Base-by-base conservation (phyloP, 495 filamentous ascomycete species). In the Hyaloscypha hepaticicola region DNA sequence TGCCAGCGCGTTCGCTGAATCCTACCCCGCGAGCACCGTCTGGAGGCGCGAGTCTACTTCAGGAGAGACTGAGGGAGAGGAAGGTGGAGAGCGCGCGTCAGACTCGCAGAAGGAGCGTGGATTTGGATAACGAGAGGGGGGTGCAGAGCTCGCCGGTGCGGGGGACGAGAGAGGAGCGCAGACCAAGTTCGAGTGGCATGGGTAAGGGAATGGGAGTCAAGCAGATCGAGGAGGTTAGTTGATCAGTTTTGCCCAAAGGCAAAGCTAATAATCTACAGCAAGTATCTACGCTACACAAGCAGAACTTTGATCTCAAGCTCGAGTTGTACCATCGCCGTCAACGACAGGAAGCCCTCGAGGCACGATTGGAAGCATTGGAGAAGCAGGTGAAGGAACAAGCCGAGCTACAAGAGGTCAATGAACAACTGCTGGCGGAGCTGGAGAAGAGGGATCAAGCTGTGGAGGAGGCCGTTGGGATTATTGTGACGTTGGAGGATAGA, bases 301-400 rank as follows among this genome's bases (percentile, higher is more conserved):
- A 94, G 71, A 95, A 96, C 69, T 97, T 96, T 71, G 90, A 93
- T 71, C 79, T 97, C 62, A 96, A 96, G 74, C 79, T 96, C 55
- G 90, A 94, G 65, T 79, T 96, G 1, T 90, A 85, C 69, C 90
- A 96, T 67, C 82, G 88, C 55, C 85, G 91, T 27, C 77, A 86
- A 70, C 76, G 76, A 57, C 80, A 84, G 68, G 75, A 73, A 19
- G 63, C 63, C 5, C 68, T 93, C 48, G 87, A 90, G 69, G 80
- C 84, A 60, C 80, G 85, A 50, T 67, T 92, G 50, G 83, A 90
- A 52, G 81, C 79, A 60, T 80, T 90, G 21, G 81, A 85, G 61
- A 76, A 69, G 5, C 75, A 84, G 55, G 78, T 85, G 55, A 76
- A 79, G 21, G 79, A 85, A 55, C 73, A 85, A 71, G 64, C 75